Evolutionary conservation across 2,329 filamentous ascomycete species (phyloP).

Genomic region (Paraphaeosphaeria sporulosa): DNA sequence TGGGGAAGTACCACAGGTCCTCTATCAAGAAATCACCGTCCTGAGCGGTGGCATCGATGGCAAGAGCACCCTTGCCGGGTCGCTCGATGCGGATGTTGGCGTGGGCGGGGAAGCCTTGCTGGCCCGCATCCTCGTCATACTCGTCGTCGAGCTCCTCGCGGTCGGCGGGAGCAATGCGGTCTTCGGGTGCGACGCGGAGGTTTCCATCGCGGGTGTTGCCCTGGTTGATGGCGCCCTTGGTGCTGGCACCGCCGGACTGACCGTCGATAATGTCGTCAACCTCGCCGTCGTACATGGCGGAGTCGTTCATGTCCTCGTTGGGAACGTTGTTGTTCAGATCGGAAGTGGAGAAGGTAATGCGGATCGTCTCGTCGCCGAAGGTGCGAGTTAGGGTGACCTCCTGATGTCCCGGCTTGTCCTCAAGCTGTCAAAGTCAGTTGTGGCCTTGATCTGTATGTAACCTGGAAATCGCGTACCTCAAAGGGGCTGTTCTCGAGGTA

Average conservation of each 20-base stretch:
- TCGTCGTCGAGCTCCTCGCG: conserved; percentile 65
- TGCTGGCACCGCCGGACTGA: conserved; percentile 64
- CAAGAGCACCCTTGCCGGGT: conserved; percentile 81
- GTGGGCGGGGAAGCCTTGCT: conserved; percentile 75
- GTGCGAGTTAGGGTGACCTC: conserved; percentile 84
- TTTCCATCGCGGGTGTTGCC: conserved; percentile 59
- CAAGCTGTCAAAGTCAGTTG: conserved; percentile 52
- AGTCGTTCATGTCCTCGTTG: conserved; percentile 60
- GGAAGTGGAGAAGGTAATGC: conserved; percentile 82
- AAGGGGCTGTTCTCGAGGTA: conserved; percentile 88
- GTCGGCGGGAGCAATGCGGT: conserved; percentile 64
- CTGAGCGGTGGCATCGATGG: conserved; percentile 85
- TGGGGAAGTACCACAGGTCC: conserved; percentile 86
- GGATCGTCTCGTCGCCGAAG: conserved; percentile 90
- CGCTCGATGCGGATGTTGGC: conserved; percentile 91
- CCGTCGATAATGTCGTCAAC: conserved; percentile 51
- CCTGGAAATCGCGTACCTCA: conserved; percentile 60
- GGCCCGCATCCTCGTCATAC: conserved; percentile 60
- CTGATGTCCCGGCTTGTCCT: conserved; percentile 84
- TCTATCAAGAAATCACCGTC: conserved; percentile 88
- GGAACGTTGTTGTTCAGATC: conserved; percentile 69
- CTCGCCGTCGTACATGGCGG: conserved; percentile 60
- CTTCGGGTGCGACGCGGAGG: conserved; percentile 63
- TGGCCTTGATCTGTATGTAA: background rate
- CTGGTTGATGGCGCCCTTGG: conserved; percentile 64